Percentiles rank a stretch among this genome's conserved stretches.
phyloP scores from a whole-genome alignment of 2,329 filamentous ascomycete species.

The Cladosporium oxysporum region DNA sequence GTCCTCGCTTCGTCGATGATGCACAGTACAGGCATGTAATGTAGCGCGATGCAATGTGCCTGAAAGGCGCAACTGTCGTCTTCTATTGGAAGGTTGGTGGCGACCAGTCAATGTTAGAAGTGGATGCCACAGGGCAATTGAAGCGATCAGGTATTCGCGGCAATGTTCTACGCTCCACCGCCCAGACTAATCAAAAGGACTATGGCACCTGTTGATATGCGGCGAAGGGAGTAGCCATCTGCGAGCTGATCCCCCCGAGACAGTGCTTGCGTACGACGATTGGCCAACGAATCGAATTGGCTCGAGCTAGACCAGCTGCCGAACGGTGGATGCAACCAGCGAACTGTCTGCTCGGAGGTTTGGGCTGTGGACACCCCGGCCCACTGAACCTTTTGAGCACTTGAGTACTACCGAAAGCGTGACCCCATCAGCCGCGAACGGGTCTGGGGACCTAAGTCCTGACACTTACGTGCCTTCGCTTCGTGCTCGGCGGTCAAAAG shows the following conservation, averaged over 20 bases:
- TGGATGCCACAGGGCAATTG: conserved; percentile 31
- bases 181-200: conserved; percentile 10
- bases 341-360: conserved; percentile 19
- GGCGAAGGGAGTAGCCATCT: conserved; percentile 16
- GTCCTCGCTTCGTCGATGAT: conserved; percentile 18
- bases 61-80: conserved; percentile 21
- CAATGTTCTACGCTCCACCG: conserved; percentile 17
- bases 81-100: conserved; percentile 36
- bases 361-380: conserved; percentile 14
- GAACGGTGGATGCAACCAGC: conserved; percentile 16
- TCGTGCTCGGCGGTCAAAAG: conserved; percentile 16
- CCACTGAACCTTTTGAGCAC: conserved; percentile 7
- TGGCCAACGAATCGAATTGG: conserved; percentile 14
- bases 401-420: conserved; percentile 14
- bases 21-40: conserved; percentile 18
- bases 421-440: conserved; percentile 5
- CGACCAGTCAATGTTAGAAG: conserved; percentile 30
- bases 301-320: conserved; percentile 21
- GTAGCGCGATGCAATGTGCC: conserved; percentile 29
- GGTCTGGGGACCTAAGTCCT: conserved; percentile 7
- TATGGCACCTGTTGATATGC: conserved; percentile 20
- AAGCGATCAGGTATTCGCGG: conserved; percentile 12
- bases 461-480: conserved; percentile 15
- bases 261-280: conserved; percentile 18
- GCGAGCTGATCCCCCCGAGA: conserved; percentile 15